Percentiles rank a stretch among this genome's conserved stretches.
These are phyloP conservation scores for Xylariaceae sp. DNA, from an alignment of 2,329 filamentous ascomycete genomes.

Conservation along the genomic window DNA sequence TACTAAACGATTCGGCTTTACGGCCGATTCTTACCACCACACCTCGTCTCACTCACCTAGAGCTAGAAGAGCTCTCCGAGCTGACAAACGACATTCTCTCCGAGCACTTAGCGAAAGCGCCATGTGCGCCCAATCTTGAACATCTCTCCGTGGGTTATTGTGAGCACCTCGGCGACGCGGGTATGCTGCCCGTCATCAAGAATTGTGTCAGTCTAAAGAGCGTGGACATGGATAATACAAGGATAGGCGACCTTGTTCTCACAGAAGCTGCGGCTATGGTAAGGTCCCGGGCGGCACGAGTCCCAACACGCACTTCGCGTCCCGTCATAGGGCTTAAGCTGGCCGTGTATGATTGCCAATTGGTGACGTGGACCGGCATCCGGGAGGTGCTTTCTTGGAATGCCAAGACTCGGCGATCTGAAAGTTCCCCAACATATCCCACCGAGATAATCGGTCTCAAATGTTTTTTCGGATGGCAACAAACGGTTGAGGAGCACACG, in stretches of 20 bases:
- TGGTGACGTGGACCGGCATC: slow-evolving; percentile 90
- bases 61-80: slow-evolving; percentile 81
- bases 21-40: slow-evolving; percentile 73
- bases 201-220: slow-evolving; percentile 69
- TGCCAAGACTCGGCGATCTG: slow-evolving; percentile 65
- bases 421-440: slow-evolving; percentile 59
- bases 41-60: slow-evolving; percentile 79
- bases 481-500: slow-evolving; percentile 90
- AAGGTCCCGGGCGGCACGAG: slow-evolving; percentile 59
- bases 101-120: slow-evolving; percentile 73
- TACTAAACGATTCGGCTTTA: slow-evolving; percentile 73
- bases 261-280: slow-evolving; percentile 84
- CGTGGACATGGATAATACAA: slow-evolving; percentile 91
- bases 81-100: slow-evolving; percentile 75
- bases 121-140: slow-evolving; percentile 70
- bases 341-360: slow-evolving; percentile 87
- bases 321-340: slow-evolving; percentile 70
- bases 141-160: slow-evolving; percentile 92
- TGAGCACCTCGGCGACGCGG: slow-evolving; percentile 78
- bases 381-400: slow-evolving; percentile 86
- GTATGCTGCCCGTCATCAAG: slow-evolving; percentile 82
- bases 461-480: slow-evolving; percentile 94
- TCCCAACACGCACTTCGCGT: slow-evolving; percentile 41
- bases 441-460: slow-evolving; percentile 83
- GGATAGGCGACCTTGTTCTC: slow-evolving; percentile 82